Conservation (phyloP, 2,329 filamentous ascomycete genomes). For the Aspergillus jensenii region DNA sequence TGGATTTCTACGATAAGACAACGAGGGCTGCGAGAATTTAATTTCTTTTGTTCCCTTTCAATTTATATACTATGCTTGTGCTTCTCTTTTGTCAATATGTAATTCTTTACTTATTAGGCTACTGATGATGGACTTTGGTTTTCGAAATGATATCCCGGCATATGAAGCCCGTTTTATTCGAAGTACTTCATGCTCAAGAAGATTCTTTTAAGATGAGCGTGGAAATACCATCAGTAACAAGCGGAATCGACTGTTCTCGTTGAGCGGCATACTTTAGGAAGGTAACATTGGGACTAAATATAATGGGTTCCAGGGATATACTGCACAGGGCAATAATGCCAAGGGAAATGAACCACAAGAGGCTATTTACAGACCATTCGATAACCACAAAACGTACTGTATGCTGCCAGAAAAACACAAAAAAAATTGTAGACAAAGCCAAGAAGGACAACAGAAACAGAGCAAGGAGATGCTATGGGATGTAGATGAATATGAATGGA, state of each 20-base stretch:
- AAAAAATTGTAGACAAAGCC: slow-evolving; percentile 5
- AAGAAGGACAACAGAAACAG: background rate
- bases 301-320: background rate
- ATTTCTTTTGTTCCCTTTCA: background rate
- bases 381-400: slow-evolving; percentile 7
- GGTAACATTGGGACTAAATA: background rate
- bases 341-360: background rate
- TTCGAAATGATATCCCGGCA: slow-evolving; percentile 28
- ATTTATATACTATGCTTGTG: background rate
- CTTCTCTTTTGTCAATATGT: slow-evolving; percentile 8
- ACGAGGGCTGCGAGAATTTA: slow-evolving; percentile 41
- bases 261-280: background rate
- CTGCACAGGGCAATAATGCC: background rate
- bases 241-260: background rate
- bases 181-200: background rate
- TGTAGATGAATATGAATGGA: background rate
- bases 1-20: slow-evolving; percentile 82
- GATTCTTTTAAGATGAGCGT: background rate
- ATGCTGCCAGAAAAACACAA: slow-evolving; percentile 1
- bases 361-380: slow-evolving; percentile 19
- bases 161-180: background rate
- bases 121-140: background rate
- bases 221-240: background rate
- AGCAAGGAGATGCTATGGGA: background rate
- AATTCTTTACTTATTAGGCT: background rate